Percentiles rank a stretch among this genome's conserved stretches.
phyloP scores from a whole-genome alignment of 768 basidiomycete genomes.

The Boletus pseudopeckii region DNA sequence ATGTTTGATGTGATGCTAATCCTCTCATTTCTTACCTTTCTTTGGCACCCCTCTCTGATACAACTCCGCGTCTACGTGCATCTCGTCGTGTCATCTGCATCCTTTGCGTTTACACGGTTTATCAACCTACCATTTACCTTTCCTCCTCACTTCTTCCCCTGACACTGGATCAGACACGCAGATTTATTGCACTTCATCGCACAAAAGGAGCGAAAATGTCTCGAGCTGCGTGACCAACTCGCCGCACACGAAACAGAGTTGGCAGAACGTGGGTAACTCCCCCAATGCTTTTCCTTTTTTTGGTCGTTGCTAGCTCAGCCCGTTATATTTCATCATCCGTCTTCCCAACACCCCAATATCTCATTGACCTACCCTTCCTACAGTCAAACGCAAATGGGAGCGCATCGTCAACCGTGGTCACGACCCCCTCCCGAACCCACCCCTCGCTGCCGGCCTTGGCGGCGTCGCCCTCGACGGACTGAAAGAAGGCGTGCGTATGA shows the following conservation, averaged over 20 bases:
- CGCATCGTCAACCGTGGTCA: slow-evolving; percentile 64
- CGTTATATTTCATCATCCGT: too few species aligned
- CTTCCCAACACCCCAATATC: background rate
- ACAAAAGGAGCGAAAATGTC: slow-evolving; percentile 80
- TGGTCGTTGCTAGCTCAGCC: background rate
- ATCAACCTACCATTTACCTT: background rate
- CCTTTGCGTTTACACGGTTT: background rate
- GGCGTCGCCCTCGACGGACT: slow-evolving; percentile 49
- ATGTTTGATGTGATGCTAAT: background rate
- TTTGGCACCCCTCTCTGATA: background rate
- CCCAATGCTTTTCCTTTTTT: background rate
- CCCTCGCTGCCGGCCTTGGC: slow-evolving; percentile 9
- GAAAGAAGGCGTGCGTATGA: slow-evolving; percentile 60
- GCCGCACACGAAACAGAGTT: slow-evolving; percentile 71
- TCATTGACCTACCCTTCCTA: background rate
- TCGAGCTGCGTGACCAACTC: slow-evolving; percentile 76
- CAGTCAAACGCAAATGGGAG: slow-evolving; percentile 84
- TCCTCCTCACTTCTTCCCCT: background rate
- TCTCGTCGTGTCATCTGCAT: background rate
- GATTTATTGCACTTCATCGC: slow-evolving; percentile 82
- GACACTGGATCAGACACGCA: slow-evolving; percentile 52
- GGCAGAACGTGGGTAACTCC: slow-evolving; percentile 45
- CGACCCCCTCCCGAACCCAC: slow-evolving; percentile 4
- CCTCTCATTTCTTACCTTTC: background rate
- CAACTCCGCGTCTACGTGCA: background rate